Conservation (phyloP, 768 basidiomycete genomes). For the Mycena pura region DNA sequence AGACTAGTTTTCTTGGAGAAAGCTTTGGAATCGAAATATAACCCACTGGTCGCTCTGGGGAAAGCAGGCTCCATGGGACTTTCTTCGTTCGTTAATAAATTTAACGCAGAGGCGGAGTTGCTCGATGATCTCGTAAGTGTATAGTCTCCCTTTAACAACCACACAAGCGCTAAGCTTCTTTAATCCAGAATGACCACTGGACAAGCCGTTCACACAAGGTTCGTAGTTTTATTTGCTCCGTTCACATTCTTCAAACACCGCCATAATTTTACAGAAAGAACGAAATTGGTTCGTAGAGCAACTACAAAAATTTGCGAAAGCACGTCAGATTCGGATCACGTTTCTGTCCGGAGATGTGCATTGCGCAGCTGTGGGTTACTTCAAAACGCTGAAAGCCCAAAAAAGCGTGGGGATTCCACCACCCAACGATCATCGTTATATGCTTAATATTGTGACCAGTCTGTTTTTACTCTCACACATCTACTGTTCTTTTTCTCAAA, state of each 20-base stretch:
- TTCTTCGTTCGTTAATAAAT: conserved; percentile 86
- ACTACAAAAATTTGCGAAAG: conserved; percentile 73
- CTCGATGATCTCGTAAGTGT: conserved; percentile 83
- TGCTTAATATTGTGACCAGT: conserved; percentile 90
- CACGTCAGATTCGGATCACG: conserved; percentile 72
- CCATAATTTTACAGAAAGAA: conserved; percentile 75
- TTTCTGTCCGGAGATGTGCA: conserved; percentile 96
- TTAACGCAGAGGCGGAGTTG: conserved; percentile 91
- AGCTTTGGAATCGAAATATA: conserved; percentile 80
- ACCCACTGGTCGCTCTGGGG: conserved; percentile 82
- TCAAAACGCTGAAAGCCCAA: conserved; percentile 71
- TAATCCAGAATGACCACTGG: conserved; percentile 88
- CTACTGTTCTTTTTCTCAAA: neutral
- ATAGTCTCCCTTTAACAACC: neutral
- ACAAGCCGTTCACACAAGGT: conserved; percentile 84
- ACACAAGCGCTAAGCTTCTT: neutral
- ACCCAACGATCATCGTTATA: conserved; percentile 77
- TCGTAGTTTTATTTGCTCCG: neutral
- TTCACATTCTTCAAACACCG: conserved; percentile 7
- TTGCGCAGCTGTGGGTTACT: conserved; percentile 80
- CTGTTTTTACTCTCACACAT: conserved; percentile 30
- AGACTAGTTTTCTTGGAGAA: conserved; percentile 89
- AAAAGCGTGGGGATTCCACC: conserved; percentile 57
- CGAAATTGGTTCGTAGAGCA: conserved; percentile 88
- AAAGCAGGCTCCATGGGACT: conserved; percentile 70